Conservation (phyloP, 495 filamentous ascomycete genomes). For the Penicillium turbatum region DNA sequence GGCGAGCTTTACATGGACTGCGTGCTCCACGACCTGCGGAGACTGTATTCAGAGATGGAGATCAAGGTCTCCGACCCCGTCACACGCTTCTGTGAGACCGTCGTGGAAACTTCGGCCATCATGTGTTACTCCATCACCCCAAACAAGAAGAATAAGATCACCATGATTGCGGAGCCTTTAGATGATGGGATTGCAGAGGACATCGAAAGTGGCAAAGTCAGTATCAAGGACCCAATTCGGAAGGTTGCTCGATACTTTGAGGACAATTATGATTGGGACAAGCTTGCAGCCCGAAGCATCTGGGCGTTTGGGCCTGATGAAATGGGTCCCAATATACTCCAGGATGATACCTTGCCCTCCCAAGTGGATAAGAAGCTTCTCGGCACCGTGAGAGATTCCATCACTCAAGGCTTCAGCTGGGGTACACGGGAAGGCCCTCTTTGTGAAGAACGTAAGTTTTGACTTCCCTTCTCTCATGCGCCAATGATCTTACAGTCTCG, state of each 20-base stretch:
- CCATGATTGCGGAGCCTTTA: constrained; percentile 93
- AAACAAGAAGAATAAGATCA: constrained; percentile 99
- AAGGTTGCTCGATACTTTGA: constrained; percentile 96
- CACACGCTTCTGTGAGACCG: constrained; percentile 95
- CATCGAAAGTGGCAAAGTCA: constrained; percentile 86
- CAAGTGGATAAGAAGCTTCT: constrained; percentile 87
- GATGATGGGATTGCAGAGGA: constrained; percentile 94
- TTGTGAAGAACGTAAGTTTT: constrained; percentile 91
- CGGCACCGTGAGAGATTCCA: constrained; percentile 81
- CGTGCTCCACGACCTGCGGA: constrained; percentile 89
- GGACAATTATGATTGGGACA: constrained; percentile 95
- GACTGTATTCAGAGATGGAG: constrained; percentile 97
- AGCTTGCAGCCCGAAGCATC: constrained; percentile 88
- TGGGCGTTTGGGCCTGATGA: constrained; percentile 99
- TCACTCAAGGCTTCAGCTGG: constrained; percentile 95
- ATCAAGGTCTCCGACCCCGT: constrained; percentile 97
- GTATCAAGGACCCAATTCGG: constrained; percentile 86
- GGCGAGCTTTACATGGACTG: constrained; percentile 99
- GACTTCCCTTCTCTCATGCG: background rate
- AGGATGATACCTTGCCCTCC: constrained; percentile 90
- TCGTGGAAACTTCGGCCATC: constrained; percentile 94
- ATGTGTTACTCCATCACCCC: constrained; percentile 97
- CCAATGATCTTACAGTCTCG: background rate
- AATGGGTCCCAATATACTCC: constrained; percentile 89
- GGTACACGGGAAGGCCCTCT: constrained; percentile 90